Percentiles rank a stretch among this genome's conserved stretches.
Conservation (phyloP, 2,329 filamentous ascomycete species). For the Fusarium devonianum region DNA sequence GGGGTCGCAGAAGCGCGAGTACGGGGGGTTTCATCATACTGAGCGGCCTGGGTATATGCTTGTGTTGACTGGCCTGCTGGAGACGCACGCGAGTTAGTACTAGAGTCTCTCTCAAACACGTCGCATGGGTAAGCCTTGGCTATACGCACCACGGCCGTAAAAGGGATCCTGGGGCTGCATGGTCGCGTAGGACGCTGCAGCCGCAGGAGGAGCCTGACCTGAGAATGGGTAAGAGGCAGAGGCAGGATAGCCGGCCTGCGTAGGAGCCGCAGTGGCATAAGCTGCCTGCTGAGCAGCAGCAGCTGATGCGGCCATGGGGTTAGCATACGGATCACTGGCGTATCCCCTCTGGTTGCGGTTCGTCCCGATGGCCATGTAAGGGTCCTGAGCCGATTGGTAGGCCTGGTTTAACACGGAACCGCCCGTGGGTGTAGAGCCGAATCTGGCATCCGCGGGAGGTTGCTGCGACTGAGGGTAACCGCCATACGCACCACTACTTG, state of each 20-base stretch:
- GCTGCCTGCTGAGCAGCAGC: conserved; percentile 44
- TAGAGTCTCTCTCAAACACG: conserved; percentile 43
- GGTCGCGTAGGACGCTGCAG: conserved; percentile 46
- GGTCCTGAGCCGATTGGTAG: conserved; percentile 43
- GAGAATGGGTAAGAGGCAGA: conserved; percentile 46
- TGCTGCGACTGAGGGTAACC: conserved; percentile 46
- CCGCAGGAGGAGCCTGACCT: conserved; percentile 47
- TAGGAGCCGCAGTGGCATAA: conserved; percentile 45
- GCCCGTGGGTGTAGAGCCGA: conserved; percentile 39
- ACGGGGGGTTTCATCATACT: conserved; percentile 59
- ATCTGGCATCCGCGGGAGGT: conserved; percentile 47
- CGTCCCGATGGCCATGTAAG: conserved; percentile 49
- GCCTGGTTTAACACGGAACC: conserved; percentile 44
- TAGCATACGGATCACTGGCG: conserved; percentile 45
- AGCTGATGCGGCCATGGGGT: conserved; percentile 42
- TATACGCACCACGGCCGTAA: conserved; percentile 68
- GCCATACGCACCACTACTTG: conserved; percentile 45
- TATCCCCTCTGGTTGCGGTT: conserved; percentile 46
- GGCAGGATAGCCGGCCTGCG: conserved; percentile 45
- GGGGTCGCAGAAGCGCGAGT: conserved; percentile 48
- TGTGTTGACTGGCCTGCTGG: conserved; percentile 54
- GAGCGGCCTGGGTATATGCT: conserved; percentile 56
- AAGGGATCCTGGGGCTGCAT: conserved; percentile 61
- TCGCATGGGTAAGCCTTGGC: conserved; percentile 36
- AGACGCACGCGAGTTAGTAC: conserved; percentile 57